These are phyloP conservation scores for Eremomyces bilateralis DNA, from an alignment of 495 filamentous ascomycete genomes.

Conservation along the genomic window DNA sequence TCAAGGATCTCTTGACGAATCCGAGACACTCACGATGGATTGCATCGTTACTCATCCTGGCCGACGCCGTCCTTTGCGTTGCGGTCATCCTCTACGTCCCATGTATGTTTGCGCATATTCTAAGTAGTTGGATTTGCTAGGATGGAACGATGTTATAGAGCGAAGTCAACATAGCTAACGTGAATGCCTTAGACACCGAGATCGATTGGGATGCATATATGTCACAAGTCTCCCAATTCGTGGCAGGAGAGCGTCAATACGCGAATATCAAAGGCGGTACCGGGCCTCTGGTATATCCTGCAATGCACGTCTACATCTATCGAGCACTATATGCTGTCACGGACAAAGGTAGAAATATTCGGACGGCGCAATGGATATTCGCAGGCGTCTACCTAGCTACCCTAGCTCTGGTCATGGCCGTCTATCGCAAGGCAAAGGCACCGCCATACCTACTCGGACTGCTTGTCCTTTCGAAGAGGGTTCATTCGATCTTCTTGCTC, in stretches of 20 bases:
- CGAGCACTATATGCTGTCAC: constrained; percentile 58
- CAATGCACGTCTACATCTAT: constrained; percentile 83
- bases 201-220: constrained; percentile 98
- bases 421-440: constrained; percentile 61
- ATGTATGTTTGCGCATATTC: constrained; percentile 33
- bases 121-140: too few species aligned
- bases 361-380: constrained; percentile 63
- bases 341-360: constrained; percentile 50
- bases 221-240: constrained; percentile 65
- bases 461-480: constrained; percentile 69
- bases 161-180: constrained; percentile 3
- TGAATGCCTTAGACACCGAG: constrained; percentile 62
- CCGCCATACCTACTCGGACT: constrained; percentile 80
- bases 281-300: constrained; percentile 85
- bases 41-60: constrained; percentile 42
- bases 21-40: constrained; percentile 40
- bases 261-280: constrained; percentile 67
- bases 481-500: constrained; percentile 84
- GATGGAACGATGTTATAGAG: too few species aligned
- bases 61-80: constrained; percentile 50
- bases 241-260: constrained; percentile 76
- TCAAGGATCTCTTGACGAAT: constrained; percentile 25
- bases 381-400: constrained; percentile 52
- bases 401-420: constrained; percentile 53
- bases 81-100: constrained; percentile 68